A percentile compares a stretch with the other conserved stretches of the same genome.
Conservation (phyloP, 345 rosid species). For the Pistacia vera region DNA sequence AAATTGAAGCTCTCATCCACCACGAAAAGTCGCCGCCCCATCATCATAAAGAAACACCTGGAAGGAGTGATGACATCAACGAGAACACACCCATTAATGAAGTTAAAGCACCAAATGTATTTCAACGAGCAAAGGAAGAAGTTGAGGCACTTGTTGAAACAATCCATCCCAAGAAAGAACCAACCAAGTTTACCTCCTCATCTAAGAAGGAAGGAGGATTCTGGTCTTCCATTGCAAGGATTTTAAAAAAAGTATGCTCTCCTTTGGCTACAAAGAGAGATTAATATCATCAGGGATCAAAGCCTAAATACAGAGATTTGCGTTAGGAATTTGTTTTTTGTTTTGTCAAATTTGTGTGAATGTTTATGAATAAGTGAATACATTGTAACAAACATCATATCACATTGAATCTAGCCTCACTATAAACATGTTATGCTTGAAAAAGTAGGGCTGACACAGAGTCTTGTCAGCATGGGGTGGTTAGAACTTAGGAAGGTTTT, state of each 20-base stretch:
- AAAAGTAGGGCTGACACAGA: no score
- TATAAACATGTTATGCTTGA: no score
- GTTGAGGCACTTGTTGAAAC: constrained; percentile 52
- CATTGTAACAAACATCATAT: no score
- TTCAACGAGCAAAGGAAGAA: constrained; percentile 58
- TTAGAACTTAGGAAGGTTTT: no score
- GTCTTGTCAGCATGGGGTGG: no score
- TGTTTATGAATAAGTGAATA: background rate
- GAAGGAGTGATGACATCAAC: constrained; percentile 47
- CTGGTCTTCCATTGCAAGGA: constrained; percentile 43
- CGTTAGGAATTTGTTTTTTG: background rate
- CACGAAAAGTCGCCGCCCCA: constrained; percentile 28
- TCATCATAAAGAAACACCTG: constrained; percentile 54
- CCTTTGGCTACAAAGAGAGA: constrained; percentile 39
- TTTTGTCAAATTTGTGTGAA: background rate
- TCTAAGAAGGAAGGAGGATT: constrained; percentile 43
- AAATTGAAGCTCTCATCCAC: constrained; percentile 42
- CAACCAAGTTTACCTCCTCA: constrained; percentile 16
- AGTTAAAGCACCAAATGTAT: constrained; percentile 60
- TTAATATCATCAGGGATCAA: constrained; percentile 1
- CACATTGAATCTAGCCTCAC: no score
- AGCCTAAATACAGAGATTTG: background rate
- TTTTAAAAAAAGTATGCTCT: constrained; percentile 48
- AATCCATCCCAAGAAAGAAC: constrained; percentile 46
- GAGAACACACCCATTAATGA: constrained; percentile 42